Base-by-base conservation (phyloP, 257 asterid genomes). In the Penstemon newberryi region DNA sequence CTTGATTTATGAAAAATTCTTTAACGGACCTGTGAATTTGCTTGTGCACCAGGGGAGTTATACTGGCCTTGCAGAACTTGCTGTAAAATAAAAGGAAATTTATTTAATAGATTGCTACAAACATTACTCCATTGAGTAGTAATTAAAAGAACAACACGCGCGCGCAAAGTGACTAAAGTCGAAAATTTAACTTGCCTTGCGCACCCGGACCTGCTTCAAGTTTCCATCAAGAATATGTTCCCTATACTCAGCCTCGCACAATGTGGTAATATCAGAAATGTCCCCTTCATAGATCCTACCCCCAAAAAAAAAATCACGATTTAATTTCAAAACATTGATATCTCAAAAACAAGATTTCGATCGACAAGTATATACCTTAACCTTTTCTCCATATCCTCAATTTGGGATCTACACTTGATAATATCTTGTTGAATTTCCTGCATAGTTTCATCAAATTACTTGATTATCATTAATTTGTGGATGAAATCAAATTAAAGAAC, bases 401-500 rank as follows among this genome's bases (percentile, higher is more conserved):
- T 72, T 49, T 84, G 90, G 73, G 83, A 76, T 77, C 82, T 88
- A 75, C 81, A 87, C 71, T 80, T 78, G 39, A 84, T 13, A 44
- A 90, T 60, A 70, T 93, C 92, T 69, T 83, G 92, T 65, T 88
- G 96, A 71, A 88, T 72, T 73, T 84, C 95, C 98, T 92, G 88
- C 42, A 75, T 19, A 7, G 60, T 69, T 65, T 49, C 7, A 38
- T 68, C 50, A 5, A 67, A 25, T 25, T 25, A 25, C 43, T 55
- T 39, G 1, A n/a, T 0, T 2, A 25, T 60, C 65, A 59, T 69
- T 57, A 53, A 56, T 37, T 8, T 18, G 57, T 61, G 3, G 0
- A 7, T 1, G 65, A 12, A 15, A 8, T 2, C 3, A 71, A 49
- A 11, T 9, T 8, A 43, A 41, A 67, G 53, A 15, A 15, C 18